Base-by-base conservation (phyloP, 2,329 filamentous ascomycete genomes). In the Thermoascus crustaceus region DNA sequence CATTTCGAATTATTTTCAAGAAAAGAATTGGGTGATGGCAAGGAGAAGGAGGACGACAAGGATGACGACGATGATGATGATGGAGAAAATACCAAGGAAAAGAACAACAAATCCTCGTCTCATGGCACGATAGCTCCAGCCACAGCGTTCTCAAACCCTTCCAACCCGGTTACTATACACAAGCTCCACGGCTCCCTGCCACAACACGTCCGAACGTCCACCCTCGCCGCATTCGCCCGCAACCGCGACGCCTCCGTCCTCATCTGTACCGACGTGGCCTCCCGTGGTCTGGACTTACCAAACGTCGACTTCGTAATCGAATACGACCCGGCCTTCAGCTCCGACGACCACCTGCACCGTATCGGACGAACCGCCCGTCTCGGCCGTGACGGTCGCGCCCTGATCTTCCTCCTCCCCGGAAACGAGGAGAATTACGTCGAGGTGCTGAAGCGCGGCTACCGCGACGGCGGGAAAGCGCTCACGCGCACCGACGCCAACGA, bases 251-350 rank as follows among this genome's bases (percentile, higher is more conserved):
- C 89, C 0, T 81, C 83, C 0, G 77, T 98, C 3, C 74, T 98
- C 10, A 76, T 98, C 45, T 94, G 88, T 48, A 98, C 91, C 1
- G 91, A 98, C 54, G 91, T 98, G 33, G 86, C 91, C 8, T 91
- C 91, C 13, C 85, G 91, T 54, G 91, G 91, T 66, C 78, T 98
- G 26, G 91, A 98, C 68, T 76, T 98, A 10, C 89, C 89, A 1
- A 89, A 91, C 33, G 85, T 98, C 34, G 91, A 98, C 57, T 72
- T 95, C 13, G 87, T 98, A 32, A 76, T 98, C 38, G 91, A 98
- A 59, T 96, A 94, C 56, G 91, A 98, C 55, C 88, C 91, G 0
- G 85, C 91, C 2, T 96, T 96, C 63, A 86, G 83, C 55, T 80
- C 86, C 16, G 84, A 88, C 41, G 91, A 98, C 58, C 91, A 98